Conservation (phyloP, 2,329 filamentous ascomycete species). For the Colletotrichum lindemuthianum region DNA sequence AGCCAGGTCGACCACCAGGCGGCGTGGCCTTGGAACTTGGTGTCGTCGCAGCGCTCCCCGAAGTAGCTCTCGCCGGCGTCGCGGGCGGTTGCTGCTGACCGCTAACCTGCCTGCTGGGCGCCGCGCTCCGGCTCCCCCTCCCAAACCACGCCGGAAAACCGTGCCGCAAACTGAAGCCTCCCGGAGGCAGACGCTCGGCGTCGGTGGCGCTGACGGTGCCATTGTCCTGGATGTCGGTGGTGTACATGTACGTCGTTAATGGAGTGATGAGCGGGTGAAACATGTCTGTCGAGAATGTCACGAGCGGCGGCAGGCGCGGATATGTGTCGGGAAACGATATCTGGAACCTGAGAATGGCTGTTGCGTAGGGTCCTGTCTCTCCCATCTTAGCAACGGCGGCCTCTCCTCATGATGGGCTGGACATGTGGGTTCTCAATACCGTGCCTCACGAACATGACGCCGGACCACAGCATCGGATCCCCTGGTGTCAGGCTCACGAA, state of each 20-base stretch:
- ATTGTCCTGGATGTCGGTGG: slow-evolving; percentile 77
- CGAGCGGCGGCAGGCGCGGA: slow-evolving; percentile 80
- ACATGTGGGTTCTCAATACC: slow-evolving; percentile 61
- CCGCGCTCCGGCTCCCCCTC: slow-evolving; percentile 57
- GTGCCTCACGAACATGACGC: slow-evolving; percentile 90
- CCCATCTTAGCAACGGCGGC: slow-evolving; percentile 15
- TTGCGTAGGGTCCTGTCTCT: slow-evolving; percentile 81
- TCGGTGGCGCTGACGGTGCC: slow-evolving; percentile 87
- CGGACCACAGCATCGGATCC: slow-evolving; percentile 85
- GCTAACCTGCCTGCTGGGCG: slow-evolving; percentile 52
- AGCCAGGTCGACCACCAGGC: slow-evolving; percentile 45
- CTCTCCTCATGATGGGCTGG: not conserved
- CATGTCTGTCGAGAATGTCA: slow-evolving; percentile 91
- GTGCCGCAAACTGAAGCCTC: slow-evolving; percentile 89
- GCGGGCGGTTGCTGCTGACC: slow-evolving; percentile 47
- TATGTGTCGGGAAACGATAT: slow-evolving; percentile 87
- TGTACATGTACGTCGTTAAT: slow-evolving; percentile 93
- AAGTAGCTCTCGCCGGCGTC: slow-evolving; percentile 39
- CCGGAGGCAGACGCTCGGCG: slow-evolving; percentile 84
- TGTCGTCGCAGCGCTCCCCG: slow-evolving; percentile 41
- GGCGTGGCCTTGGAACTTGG: slow-evolving; percentile 45
- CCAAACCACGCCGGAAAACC: slow-evolving; percentile 93
- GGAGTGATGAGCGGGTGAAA: slow-evolving; percentile 95
- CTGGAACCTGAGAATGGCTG: slow-evolving; percentile 88
- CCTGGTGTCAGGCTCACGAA: slow-evolving; percentile 87